phyloP scores from a whole-genome alignment of 495 filamentous ascomycete genomes.

The Aspergillus incahuasiensis region DNA sequence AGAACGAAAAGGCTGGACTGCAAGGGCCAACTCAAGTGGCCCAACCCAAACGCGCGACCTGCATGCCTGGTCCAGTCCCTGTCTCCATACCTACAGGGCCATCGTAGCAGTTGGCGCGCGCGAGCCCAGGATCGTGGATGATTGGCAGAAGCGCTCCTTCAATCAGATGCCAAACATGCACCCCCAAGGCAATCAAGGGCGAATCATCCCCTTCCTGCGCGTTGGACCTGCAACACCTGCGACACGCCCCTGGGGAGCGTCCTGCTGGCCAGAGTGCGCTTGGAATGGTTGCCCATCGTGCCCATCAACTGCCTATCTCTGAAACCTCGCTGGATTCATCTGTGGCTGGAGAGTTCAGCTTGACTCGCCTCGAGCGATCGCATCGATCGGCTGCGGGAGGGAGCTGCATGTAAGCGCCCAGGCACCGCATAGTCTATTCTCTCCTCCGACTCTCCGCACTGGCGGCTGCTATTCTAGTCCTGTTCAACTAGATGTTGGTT shows the following conservation, averaged over 20 bases:
- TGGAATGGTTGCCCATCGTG: not conserved
- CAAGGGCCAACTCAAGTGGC: conserved; percentile 16
- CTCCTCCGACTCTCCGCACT: conserved; percentile 3
- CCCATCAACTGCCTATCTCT: not conserved
- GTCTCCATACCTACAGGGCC: conserved; percentile 10
- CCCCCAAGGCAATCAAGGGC: conserved; percentile 12
- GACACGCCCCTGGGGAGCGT: not conserved
- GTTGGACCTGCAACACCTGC: conserved; percentile 13
- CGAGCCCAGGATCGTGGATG: conserved; percentile 13
- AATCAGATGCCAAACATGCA: conserved; percentile 18
- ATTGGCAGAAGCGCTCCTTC: conserved; percentile 16
- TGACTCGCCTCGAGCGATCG: conserved; percentile 11
- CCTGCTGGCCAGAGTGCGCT: not conserved
- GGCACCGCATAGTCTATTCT: not conserved
- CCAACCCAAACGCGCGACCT: conserved; percentile 17
- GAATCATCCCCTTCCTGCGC: conserved; percentile 14
- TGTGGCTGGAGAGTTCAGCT: conserved; percentile 3
- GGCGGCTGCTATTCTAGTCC: conserved; percentile 12
- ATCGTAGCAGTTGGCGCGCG: conserved; percentile 16
- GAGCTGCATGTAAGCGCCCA: conserved; percentile 12
- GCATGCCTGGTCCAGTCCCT: conserved; percentile 15
- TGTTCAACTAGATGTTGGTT: not conserved
- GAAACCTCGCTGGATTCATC: conserved; percentile 5
- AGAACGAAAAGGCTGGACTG: conserved; percentile 13
- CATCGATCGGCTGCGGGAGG: conserved; percentile 11